Evolutionary conservation across 495 filamentous ascomycete species (phyloP), one percentile per base, ranked within the genome.

Genomic region (Aspergillus ellipticus): DNA sequence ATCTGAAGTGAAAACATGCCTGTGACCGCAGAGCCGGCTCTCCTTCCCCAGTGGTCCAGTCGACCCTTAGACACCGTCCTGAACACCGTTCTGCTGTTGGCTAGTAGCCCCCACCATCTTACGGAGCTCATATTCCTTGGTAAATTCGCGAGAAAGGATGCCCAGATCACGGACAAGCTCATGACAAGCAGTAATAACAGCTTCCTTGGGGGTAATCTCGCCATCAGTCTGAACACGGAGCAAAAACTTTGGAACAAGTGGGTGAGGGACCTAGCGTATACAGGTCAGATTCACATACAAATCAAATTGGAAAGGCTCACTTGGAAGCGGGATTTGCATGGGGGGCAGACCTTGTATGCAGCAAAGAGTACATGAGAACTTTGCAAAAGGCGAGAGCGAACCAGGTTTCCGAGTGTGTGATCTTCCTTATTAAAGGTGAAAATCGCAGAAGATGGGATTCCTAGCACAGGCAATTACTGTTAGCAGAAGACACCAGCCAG

Each of bases 341-440:
- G 24, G 49, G 46, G 19, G 47, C 78, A 53, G 77, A 89, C 88
- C 73, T 91, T 91, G 80, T 97, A 97, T 4, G 83, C 94, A 43
- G 90, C 85, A 74, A 96, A 94, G 57, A 83, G 71, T 54, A 97
- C 89, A 66, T 96, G 83, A 10, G 80, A 75, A 49, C 86, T 86
- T 66, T 89, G 85, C 63, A 90, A 80, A 43, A 97, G 88, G 56
- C 89, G 88, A 51, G 85, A 82, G 53, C 85, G 82, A 41, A 99
- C 82, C 56, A 97, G 79, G 67, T 97, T 97, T 55, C 85, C 94
- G 42, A 99, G 81, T 0, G 95, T 97, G 72, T 97, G 94, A 67
- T 99, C 95, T 67, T 99, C 95, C 72, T 96, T 97, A 69, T 90
- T 86, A 74, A 99, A 87, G 51, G 86, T 87, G 77, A 99, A 97